Conservation (phyloP, 495 filamentous ascomycete species). For the Daldinia childiae region DNA sequence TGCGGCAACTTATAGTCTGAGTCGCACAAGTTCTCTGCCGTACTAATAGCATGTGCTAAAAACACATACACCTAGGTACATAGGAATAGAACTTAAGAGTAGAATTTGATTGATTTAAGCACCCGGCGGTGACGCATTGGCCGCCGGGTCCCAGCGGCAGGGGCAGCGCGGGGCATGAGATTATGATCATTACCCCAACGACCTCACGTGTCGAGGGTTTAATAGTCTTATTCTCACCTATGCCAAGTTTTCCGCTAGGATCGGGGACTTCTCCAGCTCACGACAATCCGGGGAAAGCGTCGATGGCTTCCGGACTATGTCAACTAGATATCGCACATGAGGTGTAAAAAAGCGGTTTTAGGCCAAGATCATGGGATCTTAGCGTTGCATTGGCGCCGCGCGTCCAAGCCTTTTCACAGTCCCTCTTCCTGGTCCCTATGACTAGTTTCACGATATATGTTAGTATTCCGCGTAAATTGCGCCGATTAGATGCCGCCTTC, state of each 20-base stretch:
- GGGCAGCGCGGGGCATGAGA: conserved; percentile 23
- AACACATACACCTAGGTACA: conserved; percentile 16
- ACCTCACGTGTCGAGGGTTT: conserved; percentile 29
- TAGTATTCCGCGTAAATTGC: conserved; percentile 25
- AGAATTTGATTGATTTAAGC: conserved; percentile 16
- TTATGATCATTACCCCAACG: conserved; percentile 26
- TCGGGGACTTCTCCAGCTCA: conserved; percentile 19
- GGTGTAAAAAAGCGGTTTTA: conserved; percentile 21
- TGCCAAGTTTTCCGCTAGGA: conserved; percentile 18
- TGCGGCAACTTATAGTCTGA: conserved; percentile 16
- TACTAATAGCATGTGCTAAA: conserved; percentile 12
- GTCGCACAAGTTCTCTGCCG: conserved; percentile 13
- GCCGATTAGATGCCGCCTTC: conserved; percentile 35
- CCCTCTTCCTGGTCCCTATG: conserved; percentile 14
- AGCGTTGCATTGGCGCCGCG: conserved; percentile 34
- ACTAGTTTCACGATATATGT: conserved; percentile 9
- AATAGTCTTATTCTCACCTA: conserved; percentile 36
- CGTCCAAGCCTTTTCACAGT: conserved; percentile 18
- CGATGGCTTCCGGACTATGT: conserved; percentile 32
- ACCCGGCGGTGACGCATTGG: conserved; percentile 29
- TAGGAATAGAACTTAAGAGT: conserved; percentile 22
- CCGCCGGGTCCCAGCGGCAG: not conserved
- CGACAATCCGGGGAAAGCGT: conserved; percentile 37
- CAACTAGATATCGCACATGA: conserved; percentile 34
- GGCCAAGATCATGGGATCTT: conserved; percentile 37